A percentile compares a stretch with the other conserved stretches of the same genome.
Evolutionary conservation across 176 grass and related monocot species (phyloP).

Genomic region (Canna indica): DNA sequence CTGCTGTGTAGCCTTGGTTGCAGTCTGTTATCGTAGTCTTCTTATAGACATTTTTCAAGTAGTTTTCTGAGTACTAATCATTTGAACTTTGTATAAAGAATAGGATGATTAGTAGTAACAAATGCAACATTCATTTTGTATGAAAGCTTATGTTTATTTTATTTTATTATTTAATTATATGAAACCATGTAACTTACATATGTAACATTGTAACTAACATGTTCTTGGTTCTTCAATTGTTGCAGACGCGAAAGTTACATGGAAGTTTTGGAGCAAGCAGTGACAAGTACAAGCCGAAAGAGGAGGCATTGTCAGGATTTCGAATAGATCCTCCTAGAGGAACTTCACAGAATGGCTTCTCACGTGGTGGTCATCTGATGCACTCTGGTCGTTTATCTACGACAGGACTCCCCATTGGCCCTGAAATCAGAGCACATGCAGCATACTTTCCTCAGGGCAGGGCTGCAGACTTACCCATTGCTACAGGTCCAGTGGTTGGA

Average conservation of each 20-base stretch:
- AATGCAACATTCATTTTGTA: no score
- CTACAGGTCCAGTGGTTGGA: constrained; percentile 38
- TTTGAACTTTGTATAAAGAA: no score
- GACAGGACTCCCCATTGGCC: constrained; percentile 44
- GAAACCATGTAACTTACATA: no score
- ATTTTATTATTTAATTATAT: no score
- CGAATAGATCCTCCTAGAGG: constrained; percentile 52
- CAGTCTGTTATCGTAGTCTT: no score
- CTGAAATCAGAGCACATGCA: constrained; percentile 36
- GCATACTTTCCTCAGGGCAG: constrained; percentile 39
- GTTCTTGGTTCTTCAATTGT: background rate
- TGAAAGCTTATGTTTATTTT: no score
- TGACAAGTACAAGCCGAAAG: constrained; percentile 70
- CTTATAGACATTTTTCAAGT: no score
- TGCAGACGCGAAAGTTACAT: constrained; percentile 47
- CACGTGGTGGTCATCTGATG: constrained; percentile 49
- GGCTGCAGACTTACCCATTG: constrained; percentile 43
- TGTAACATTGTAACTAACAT: background rate
- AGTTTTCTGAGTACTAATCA: no score
- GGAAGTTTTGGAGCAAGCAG: constrained; percentile 57
- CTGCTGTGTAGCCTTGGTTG: no score
- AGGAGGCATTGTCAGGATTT: constrained; percentile 52
- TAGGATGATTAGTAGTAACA: no score
- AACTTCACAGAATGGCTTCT: constrained; percentile 40
- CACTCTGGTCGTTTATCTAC: constrained; percentile 62